Conservation (phyloP, 139 green algal genomes). For the Tetraselmis chui region DNA sequence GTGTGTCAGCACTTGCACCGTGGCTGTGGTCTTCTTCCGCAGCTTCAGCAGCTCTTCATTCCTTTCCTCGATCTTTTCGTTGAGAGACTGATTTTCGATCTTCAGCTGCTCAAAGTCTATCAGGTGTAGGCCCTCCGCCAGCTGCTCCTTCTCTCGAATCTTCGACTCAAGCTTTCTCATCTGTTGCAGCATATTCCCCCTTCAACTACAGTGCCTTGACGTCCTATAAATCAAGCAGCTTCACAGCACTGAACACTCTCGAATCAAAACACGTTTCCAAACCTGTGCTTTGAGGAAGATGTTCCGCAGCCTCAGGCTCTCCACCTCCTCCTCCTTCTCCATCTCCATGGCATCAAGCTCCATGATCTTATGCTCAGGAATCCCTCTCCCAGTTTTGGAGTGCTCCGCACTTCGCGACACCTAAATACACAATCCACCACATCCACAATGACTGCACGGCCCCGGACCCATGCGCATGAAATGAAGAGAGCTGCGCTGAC, state of each 20-base stretch:
- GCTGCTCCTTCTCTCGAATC: background rate
- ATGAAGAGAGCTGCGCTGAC: too few relatives aligned
- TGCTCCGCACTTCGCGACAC: background rate
- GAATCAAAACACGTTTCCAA: too few relatives aligned
- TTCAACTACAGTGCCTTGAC: too few relatives aligned
- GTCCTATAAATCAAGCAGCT: too few relatives aligned
- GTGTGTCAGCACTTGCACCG: conserved; percentile 79
- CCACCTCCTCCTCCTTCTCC: background rate
- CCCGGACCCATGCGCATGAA: too few relatives aligned
- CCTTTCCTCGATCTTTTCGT: conserved; percentile 80
- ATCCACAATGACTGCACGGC: too few relatives aligned
- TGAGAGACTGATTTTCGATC: conserved; percentile 83
- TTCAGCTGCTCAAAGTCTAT: conserved; percentile 95
- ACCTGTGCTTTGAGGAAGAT: background rate
- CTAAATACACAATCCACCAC: background rate
- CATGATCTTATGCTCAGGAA: background rate
- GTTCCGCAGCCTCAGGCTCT: background rate
- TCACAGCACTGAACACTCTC: background rate
- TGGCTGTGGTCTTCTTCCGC: conserved; percentile 70
- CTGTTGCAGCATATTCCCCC: background rate
- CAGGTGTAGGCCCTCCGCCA: conserved; percentile 78
- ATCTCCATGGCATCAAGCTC: background rate
- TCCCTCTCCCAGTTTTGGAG: background rate
- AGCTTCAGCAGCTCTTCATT: conserved; percentile 84
- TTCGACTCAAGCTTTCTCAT: background rate